phyloP scores from a whole-genome alignment of 306 rosid genomes.

The Pachyrhizus erosus region DNA sequence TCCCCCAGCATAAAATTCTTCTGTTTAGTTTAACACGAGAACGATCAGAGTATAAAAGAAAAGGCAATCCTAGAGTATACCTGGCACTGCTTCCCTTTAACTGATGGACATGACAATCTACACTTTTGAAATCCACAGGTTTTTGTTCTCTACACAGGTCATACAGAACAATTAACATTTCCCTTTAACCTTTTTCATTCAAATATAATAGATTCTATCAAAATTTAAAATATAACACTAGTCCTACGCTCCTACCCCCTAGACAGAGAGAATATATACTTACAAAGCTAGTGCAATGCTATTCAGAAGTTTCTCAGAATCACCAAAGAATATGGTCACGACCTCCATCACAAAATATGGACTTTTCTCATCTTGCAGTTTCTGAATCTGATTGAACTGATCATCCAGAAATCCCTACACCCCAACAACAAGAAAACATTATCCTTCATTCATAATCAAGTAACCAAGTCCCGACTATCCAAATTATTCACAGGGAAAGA shows the following conservation, averaged over 20 bases:
- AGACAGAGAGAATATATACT: conserved; percentile 29
- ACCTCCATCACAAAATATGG: conserved; percentile 70
- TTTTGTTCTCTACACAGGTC: conserved; percentile 49
- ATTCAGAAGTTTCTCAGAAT: conserved; percentile 63
- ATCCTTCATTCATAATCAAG: too few relatives aligned
- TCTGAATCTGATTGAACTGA: conserved; percentile 63
- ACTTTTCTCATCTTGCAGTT: conserved; percentile 64
- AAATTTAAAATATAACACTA: neutral
- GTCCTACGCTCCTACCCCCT: neutral
- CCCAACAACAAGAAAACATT: neutral
- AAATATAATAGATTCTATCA: neutral
- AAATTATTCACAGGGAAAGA: too few relatives aligned
- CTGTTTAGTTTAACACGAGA: neutral
- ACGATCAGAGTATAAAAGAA: neutral
- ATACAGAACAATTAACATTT: conserved; percentile 21
- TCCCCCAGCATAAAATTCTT: neutral
- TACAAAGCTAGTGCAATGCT: conserved; percentile 62
- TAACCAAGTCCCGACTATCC: too few relatives aligned
- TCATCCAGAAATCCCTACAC: conserved; percentile 64
- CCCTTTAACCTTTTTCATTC: neutral
- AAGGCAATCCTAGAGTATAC: conserved; percentile 39
- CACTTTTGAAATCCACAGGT: conserved; percentile 62
- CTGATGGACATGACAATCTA: conserved; percentile 69
- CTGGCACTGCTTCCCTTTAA: conserved; percentile 71
- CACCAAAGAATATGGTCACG: conserved; percentile 66